phyloP scores from a whole-genome alignment of 305 asterid genomes.

The Fraxinus platypoda region DNA sequence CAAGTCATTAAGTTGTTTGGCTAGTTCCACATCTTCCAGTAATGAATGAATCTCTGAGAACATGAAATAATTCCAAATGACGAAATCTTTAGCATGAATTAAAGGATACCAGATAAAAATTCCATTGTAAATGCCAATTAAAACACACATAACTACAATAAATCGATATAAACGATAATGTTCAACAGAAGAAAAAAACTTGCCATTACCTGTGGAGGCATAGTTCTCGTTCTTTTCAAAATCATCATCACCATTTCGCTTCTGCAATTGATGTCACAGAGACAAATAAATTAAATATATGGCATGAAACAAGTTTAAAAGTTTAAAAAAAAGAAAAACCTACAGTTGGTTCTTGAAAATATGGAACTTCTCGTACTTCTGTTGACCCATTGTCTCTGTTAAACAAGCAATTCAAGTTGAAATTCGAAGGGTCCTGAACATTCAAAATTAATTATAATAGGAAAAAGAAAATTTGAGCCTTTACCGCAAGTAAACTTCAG shows the following conservation, averaged over 20 bases:
- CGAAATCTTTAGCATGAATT: not conserved
- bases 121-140: slow-evolving; percentile 19
- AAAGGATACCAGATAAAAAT: slow-evolving; percentile 12
- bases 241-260: slow-evolving; percentile 20
- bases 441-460: not conserved
- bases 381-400: slow-evolving; percentile 53
- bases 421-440: not conserved
- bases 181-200: slow-evolving; percentile 22
- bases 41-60: slow-evolving; percentile 39
- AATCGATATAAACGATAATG: not conserved
- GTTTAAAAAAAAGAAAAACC: slow-evolving; percentile 26
- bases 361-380: slow-evolving; percentile 30
- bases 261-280: slow-evolving; percentile 42
- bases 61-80: not conserved
- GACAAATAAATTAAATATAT: slow-evolving; percentile 3
- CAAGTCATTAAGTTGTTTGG: slow-evolving; percentile 54
- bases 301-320: not conserved
- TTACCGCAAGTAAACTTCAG: slow-evolving; percentile 68
- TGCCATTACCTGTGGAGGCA: slow-evolving; percentile 24
- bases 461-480: slow-evolving; percentile 5
- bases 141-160: not conserved
- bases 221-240: slow-evolving; percentile 19
- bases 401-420: slow-evolving; percentile 13
- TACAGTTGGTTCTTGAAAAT: slow-evolving; percentile 37
- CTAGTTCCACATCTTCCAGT: slow-evolving; percentile 52